phyloP scores from a whole-genome alignment of 2,329 filamentous ascomycete species.

The Cytospora leucostoma region DNA sequence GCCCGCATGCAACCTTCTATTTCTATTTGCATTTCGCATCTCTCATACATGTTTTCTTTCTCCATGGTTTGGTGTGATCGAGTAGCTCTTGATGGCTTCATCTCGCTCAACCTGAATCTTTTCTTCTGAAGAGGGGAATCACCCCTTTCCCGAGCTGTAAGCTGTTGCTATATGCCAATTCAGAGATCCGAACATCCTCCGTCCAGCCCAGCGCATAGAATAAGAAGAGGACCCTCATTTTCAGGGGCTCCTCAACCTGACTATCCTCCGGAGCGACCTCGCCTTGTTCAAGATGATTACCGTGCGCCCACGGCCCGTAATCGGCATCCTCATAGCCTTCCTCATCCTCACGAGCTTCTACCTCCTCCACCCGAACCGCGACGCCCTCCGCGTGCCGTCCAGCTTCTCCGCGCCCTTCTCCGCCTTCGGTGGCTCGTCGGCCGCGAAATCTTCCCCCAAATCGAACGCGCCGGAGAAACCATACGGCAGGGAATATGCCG shows the following conservation, averaged over 20 bases:
- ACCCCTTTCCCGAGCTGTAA: background rate
- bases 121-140: background rate
- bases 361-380: slow-evolving; percentile 18
- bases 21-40: background rate
- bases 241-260: background rate
- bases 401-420: slow-evolving; percentile 20
- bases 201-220: background rate
- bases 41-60: background rate
- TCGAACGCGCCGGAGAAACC: slow-evolving; percentile 5
- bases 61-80: background rate
- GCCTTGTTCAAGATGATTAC: slow-evolving; percentile 22
- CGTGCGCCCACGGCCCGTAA: slow-evolving; percentile 18
- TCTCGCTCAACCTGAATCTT: background rate
- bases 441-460: background rate
- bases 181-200: background rate
- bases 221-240: background rate
- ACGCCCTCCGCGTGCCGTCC: slow-evolving; percentile 10
- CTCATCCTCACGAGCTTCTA: slow-evolving; percentile 18
- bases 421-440: slow-evolving; percentile 7
- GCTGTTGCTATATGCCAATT: background rate
- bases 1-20: background rate
- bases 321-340: slow-evolving; percentile 5
- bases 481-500: slow-evolving; percentile 29
- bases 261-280: background rate
- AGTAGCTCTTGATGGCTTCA: slow-evolving; percentile 19